Evolutionary conservation across 108 stramenopile genomes (phyloP).

Genomic region (Asterionellopsis glacialis): DNA sequence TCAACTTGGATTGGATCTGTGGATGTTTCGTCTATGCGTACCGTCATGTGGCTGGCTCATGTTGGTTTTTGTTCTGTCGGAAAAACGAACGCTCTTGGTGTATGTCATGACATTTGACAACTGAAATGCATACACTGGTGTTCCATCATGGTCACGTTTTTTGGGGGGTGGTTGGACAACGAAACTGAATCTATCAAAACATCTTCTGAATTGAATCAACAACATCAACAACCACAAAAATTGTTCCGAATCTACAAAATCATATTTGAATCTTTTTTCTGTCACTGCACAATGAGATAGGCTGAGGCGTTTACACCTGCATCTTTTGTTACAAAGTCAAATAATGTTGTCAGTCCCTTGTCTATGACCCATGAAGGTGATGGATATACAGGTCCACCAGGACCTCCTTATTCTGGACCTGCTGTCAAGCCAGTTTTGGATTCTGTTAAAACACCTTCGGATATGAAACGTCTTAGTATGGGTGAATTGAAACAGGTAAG

Average conservation of each 20-base stretch:
- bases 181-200: too few species aligned
- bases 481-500: conserved; percentile 79
- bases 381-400: conserved; percentile 25
- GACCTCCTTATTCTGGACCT: conserved; percentile 82
- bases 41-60: too few species aligned
- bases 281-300: background rate
- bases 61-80: too few species aligned
- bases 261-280: background rate
- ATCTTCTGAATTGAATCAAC: too few species aligned
- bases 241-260: too few species aligned
- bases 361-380: background rate
- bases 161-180: too few species aligned
- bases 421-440: conserved; percentile 88
- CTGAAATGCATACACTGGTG: too few species aligned
- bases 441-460: conserved; percentile 68
- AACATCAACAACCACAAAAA: too few species aligned
- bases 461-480: conserved; percentile 88
- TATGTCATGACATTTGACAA: too few species aligned
- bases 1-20: background rate
- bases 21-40: too few species aligned
- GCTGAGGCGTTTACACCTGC: background rate
- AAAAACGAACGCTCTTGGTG: too few species aligned
- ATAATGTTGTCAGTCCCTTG: background rate
- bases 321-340: background rate
- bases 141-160: too few species aligned